phyloP scores from a whole-genome alignment of 768 basidiomycete genomes.

The Leucocoprinus sp. region DNA sequence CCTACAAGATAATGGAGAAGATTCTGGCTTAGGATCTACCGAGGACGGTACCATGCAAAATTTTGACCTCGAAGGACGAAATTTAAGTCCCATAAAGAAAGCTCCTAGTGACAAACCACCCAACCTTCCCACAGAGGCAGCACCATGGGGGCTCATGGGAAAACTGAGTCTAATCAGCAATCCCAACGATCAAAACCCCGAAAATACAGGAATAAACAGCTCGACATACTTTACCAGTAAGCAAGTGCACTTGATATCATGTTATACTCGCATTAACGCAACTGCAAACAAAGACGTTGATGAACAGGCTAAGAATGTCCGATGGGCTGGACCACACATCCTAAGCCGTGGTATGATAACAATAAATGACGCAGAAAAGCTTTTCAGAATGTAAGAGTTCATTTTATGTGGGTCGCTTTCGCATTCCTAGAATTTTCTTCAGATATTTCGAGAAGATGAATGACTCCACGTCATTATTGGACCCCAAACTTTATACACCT shows the following conservation, averaged over 20 bases:
- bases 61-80: slow-evolving; percentile 7
- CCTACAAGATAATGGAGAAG: slow-evolving; percentile 23
- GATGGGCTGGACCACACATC: slow-evolving; percentile 55
- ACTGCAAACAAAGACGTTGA: background rate
- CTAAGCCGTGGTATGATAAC: slow-evolving; percentile 56
- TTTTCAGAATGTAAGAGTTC: slow-evolving; percentile 58
- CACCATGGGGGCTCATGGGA: slow-evolving; percentile 75
- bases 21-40: slow-evolving; percentile 33
- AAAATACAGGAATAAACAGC: slow-evolving; percentile 58
- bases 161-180: slow-evolving; percentile 42
- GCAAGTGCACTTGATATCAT: slow-evolving; percentile 22
- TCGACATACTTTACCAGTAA: slow-evolving; percentile 61
- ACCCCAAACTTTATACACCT: slow-evolving; percentile 79
- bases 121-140: slow-evolving; percentile 50
- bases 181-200: slow-evolving; percentile 25
- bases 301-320: slow-evolving; percentile 27
- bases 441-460: slow-evolving; percentile 80
- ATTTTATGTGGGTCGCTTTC: background rate
- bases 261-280: background rate
- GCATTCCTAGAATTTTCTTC: slow-evolving; percentile 12
- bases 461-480: slow-evolving; percentile 67
- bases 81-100: slow-evolving; percentile 34
- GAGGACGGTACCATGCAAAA: slow-evolving; percentile 24
- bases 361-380: slow-evolving; percentile 55
- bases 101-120: slow-evolving; percentile 39